Base-by-base conservation (phyloP, 2,329 filamentous ascomycete species). In the Geoglossum cookeanum region DNA sequence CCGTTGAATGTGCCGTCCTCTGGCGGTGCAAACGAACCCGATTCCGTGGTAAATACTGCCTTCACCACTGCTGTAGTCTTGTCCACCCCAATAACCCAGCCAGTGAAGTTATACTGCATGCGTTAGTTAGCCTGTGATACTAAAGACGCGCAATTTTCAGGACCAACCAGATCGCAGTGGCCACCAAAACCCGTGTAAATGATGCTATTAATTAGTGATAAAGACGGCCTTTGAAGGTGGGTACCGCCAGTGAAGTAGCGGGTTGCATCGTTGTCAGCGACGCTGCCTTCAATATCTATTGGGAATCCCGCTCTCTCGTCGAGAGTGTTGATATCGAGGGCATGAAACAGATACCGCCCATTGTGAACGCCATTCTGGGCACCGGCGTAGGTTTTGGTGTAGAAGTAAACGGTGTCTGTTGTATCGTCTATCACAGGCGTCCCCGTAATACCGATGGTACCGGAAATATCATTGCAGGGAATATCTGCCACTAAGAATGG, bases 101-200 rank as follows among this genome's bases (percentile, higher is more conserved):
- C 75, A 1, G 75, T 78, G 59, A 78, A 78, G 62, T 79, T 78
- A 64, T 74, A 79, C 58, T 53, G 5, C 29, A n/a, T 8, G 29
- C 6, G 29, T 32, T 15, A 33, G 29, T 52, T 32, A 52, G 27
- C 27, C 6, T 52, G 29, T 3, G 7, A 15, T 15, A n/a, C 4
- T 52, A 30, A 7, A 1, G 33, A 6, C 33, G 6, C 11, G 1
- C 11, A 15, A 15, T 52, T 30, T 52, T 7, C 33, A 33, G 5
- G 29, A 42, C 48, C n/a, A 6, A 52, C 48, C 32, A 74, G 69
- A 29, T 78, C 77, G 55, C 77, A 80, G 59, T 79, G 74, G 9
- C 75, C 76, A 0, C 75, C 77, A 59, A 79, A 79, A 0, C 70
- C 76, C 0, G 71, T 74, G 57, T 78, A 78, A 6, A 80, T 66